Conservation (phyloP, 306 rosid species). For the Trifolium repens region DNA sequence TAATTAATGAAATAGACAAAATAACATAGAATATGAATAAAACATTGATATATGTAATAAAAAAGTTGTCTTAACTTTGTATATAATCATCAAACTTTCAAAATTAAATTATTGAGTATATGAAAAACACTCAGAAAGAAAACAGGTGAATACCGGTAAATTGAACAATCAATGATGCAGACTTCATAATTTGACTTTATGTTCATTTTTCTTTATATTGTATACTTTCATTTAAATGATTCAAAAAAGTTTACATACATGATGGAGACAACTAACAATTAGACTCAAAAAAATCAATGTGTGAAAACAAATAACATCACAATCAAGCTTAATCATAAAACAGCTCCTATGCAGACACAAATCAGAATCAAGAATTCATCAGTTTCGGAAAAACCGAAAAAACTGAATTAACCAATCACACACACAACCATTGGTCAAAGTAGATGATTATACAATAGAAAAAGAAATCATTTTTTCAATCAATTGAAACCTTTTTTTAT, state of each 20-base stretch:
- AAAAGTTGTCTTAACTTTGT: conserved; percentile 4
- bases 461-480: not conserved
- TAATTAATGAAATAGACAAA: conserved; percentile 49
- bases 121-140: conserved; percentile 28
- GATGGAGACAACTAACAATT: conserved; percentile 52
- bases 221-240: conserved; percentile 28
- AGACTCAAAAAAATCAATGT: conserved; percentile 54
- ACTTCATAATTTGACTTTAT: conserved; percentile 43
- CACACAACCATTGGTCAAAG: conserved; percentile 40
- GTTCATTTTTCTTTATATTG: not conserved
- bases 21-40: conserved; percentile 39
- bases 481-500: not conserved
- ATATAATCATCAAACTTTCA: conserved; percentile 4
- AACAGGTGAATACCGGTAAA: conserved; percentile 40
- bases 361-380: conserved; percentile 49
- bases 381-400: conserved; percentile 48
- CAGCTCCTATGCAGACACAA: conserved; percentile 45
- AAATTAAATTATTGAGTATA: conserved; percentile 23
- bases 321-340: conserved; percentile 64
- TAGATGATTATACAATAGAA: conserved; percentile 9
- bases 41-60: conserved; percentile 20
- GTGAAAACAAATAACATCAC: conserved; percentile 63
- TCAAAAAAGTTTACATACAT: conserved; percentile 38
- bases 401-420: conserved; percentile 52
- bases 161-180: conserved; percentile 35